Base-by-base conservation (phyloP, 2,329 filamentous ascomycete genomes). In the Epichloe hybrida region DNA sequence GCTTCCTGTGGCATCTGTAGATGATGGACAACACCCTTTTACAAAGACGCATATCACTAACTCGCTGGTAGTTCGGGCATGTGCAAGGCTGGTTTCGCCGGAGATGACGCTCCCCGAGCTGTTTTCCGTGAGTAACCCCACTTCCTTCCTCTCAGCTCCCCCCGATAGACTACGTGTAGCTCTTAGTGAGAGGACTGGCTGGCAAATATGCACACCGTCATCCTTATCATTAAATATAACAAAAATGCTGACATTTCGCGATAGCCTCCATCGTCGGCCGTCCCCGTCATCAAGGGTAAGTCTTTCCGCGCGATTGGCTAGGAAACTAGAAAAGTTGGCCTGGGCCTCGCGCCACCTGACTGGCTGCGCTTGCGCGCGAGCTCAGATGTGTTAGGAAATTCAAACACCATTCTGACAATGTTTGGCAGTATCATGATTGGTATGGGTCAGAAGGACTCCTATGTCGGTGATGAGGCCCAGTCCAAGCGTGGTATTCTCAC, bases 401-500 rank as follows among this genome's bases (percentile, higher is more conserved):
- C 37, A n/a, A 21, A 6, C 21, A 52, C 43, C 35, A 46, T 52
- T 52, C 56, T 56, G 46, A 56, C 52, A 46, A 41, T 36, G 6
- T 47, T 62, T 57, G 57, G 31, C 66, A 95, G 91, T 83, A 97
- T 98, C 81, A 98, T 98, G 93, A 97, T 98, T 74, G 93, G 93
- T 83, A 98, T 98, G 93, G 93, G 93, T 67, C 93, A 97, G 79
- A 98, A 98, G 81, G 93, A 98, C 83, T 97, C 93, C 58, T 98
- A 98, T 71, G 93, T 98, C 66, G 93, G 93, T 82, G 93, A 98
- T 78, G 93, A 98, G 82, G 93, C 93, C 77, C 93, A 98, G 81
- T 98, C 93, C 72, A 98, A 98, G 90, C 91, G 93, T 93, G 93
- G 93, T 95, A 97, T 98, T 78, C 84, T 98, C 66, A 97, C 91